These are phyloP conservation scores for Punica granatum DNA, from an alignment of 345 rosid genomes.

Conservation along the genomic window DNA sequence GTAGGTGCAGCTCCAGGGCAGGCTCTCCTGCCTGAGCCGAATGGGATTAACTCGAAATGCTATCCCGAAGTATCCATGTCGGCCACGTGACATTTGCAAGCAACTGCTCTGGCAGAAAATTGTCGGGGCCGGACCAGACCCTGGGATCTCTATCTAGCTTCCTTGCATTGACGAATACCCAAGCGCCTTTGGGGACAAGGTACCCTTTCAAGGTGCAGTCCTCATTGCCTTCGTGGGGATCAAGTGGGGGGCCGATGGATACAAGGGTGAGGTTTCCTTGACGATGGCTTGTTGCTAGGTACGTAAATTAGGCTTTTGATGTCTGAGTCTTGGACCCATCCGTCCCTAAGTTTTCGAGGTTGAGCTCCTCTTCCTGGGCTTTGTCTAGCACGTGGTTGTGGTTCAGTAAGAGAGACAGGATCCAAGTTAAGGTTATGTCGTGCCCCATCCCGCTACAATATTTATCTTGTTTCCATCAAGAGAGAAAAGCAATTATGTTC, in stretches of 20 bases:
- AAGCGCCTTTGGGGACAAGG: constrained; percentile 33
- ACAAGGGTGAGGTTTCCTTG: constrained; percentile 50
- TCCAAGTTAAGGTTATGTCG: constrained; percentile 49
- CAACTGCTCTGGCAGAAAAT: constrained; percentile 1
- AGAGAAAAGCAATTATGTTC: too few relatives aligned
- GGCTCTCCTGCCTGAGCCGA: constrained; percentile 39
- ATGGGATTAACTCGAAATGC: constrained; percentile 35
- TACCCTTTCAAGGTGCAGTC: constrained; percentile 44
- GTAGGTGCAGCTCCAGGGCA: constrained; percentile 41
- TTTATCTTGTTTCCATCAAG: constrained; percentile 24
- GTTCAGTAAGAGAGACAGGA: constrained; percentile 51
- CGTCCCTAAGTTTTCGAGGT: constrained; percentile 31
- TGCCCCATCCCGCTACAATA: constrained; percentile 47
- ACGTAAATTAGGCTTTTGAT: constrained; percentile 30
- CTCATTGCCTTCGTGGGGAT: constrained; percentile 40
- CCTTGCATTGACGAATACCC: constrained; percentile 41
- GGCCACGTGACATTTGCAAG: neutral
- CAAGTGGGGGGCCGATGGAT: constrained; percentile 49
- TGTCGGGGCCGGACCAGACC: constrained; percentile 26
- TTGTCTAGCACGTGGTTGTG: constrained; percentile 28
- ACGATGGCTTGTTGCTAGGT: constrained; percentile 56
- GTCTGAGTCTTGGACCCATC: constrained; percentile 49
- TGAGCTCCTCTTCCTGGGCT: constrained; percentile 45
- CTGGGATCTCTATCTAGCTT: constrained; percentile 40
- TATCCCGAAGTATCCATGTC: constrained; percentile 44